These are phyloP conservation scores for Aspergillus melleus DNA, from an alignment of 2,329 filamentous ascomycete genomes.

Conservation along the genomic window DNA sequence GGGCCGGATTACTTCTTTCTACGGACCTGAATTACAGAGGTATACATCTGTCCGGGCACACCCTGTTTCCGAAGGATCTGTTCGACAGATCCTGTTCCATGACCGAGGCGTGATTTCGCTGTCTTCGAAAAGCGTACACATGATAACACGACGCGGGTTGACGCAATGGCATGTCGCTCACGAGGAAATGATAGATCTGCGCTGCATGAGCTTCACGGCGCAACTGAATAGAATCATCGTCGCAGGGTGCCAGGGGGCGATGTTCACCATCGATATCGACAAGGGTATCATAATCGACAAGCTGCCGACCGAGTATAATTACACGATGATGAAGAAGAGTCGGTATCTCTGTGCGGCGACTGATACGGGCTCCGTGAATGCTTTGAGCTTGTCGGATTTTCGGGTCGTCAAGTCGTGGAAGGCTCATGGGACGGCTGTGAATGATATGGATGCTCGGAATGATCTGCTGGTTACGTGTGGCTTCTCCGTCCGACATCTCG, in stretches of 20 bases:
- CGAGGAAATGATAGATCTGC: conserved; percentile 77
- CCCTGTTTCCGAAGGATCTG: conserved; percentile 67
- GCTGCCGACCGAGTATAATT: conserved; percentile 72
- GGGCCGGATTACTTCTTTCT: conserved; percentile 88
- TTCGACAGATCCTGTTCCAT: conserved; percentile 87
- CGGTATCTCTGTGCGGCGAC: conserved; percentile 93
- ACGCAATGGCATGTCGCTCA: conserved; percentile 87
- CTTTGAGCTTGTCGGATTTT: conserved; percentile 78
- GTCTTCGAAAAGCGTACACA: conserved; percentile 79
- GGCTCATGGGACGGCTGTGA: conserved; percentile 83
- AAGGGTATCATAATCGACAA: conserved; percentile 73
- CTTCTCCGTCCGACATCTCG: conserved; percentile 78
- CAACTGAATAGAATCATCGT: conserved; percentile 83
- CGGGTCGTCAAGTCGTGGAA: conserved; percentile 83
- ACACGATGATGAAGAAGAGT: conserved; percentile 85
- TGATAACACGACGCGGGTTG: conserved; percentile 78
- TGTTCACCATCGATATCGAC: conserved; percentile 74
- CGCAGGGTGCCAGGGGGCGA: conserved; percentile 79
- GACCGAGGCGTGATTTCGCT: conserved; percentile 88
- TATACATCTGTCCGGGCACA: conserved; percentile 92
- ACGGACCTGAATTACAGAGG: conserved; percentile 76
- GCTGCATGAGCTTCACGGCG: conserved; percentile 93
- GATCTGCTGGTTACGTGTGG: conserved; percentile 96
- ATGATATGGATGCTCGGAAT: conserved; percentile 95
- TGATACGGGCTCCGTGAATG: conserved; percentile 75